These are phyloP conservation scores for Cladosporium sp. DNA, from an alignment of 2,329 filamentous ascomycete species.

Conservation along the genomic window DNA sequence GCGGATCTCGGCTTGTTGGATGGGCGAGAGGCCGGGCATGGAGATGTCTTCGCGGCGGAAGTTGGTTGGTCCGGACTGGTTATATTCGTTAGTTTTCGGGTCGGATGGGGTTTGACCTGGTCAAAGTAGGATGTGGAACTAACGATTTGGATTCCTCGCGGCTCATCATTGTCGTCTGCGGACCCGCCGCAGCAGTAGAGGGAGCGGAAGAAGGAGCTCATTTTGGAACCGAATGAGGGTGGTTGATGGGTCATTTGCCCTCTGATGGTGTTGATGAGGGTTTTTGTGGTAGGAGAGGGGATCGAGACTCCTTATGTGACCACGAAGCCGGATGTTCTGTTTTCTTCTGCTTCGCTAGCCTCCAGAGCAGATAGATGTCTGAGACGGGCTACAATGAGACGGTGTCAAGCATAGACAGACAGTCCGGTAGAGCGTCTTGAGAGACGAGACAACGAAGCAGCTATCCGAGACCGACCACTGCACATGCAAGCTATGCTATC, in stretches of 20 bases:
- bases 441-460: neutral
- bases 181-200: slow-evolving; percentile 20
- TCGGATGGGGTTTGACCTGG: too few relatives aligned
- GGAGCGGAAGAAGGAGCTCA: slow-evolving; percentile 17
- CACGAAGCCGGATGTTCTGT: neutral
- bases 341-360: neutral
- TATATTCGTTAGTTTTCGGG: neutral
- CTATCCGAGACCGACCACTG: neutral
- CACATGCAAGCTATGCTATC: neutral
- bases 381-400: neutral
- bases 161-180: slow-evolving; percentile 7
- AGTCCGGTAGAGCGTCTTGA: neutral
- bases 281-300: neutral
- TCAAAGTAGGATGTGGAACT: neutral
- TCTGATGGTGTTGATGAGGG: neutral
- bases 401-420: neutral
- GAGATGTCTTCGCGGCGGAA: slow-evolving; percentile 37
- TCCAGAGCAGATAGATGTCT: neutral
- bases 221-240: slow-evolving; percentile 6
- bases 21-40: slow-evolving; percentile 32
- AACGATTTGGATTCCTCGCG: slow-evolving; percentile 10
- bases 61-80: slow-evolving; percentile 35
- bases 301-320: neutral
- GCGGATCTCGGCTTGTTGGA: slow-evolving; percentile 33
- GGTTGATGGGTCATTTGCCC: slow-evolving; percentile 1